Evolutionary conservation across 2,329 filamentous ascomycete species (phyloP), one percentile per base, ranked within the genome.

Genomic region (Zasmidium angulare): DNA sequence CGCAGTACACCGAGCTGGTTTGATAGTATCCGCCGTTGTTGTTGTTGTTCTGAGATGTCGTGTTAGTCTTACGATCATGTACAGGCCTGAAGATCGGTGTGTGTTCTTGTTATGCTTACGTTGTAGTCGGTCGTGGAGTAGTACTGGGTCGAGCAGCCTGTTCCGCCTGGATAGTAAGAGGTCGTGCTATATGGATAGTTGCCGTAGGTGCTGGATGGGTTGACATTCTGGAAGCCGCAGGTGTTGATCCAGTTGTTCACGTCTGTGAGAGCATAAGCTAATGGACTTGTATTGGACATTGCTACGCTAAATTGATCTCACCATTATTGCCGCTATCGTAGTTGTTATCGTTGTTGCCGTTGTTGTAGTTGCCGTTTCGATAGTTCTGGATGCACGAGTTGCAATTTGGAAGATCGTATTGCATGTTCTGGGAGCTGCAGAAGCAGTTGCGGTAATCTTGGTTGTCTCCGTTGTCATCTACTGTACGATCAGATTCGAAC

Each of bases 91-190:
- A 29, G 26, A 29, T 29, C 26, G 26, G 4, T n/a, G n/a, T n/a
- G n/a, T n/a, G n/a, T n/a, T n/a, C n/a, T n/a, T n/a, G n/a, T n/a
- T n/a, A n/a, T n/a, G 14, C 36, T 43, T 43, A 43, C 36, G 36
- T 43, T 43, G 36, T 43, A 17, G 36, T 17, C n/a, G 11, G 52
- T 55, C 22, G 52, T 24, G 36, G 52, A 47, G 51, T 36, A 51
- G 51, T 53, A 43, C 6, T 19, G 9, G 12, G 36, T 43, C 9
- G 51, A 23, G 29, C 29, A 53, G 51, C 51, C 49, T 9, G 4
- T 29, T 51, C 12, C 50, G 6, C 50, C 50, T 14, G 50, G 17
- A 24, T 51, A 51, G n/a, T 51, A 36, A 29, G 50, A 51, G 50
- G 23, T 51, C 23, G 24, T 40, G 24, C 6, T 21, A 17, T 29